Percentiles rank a stretch among this genome's conserved stretches.
phyloP scores from a whole-genome alignment of 176 grass and related monocot genomes.

The Lolium rigidum region DNA sequence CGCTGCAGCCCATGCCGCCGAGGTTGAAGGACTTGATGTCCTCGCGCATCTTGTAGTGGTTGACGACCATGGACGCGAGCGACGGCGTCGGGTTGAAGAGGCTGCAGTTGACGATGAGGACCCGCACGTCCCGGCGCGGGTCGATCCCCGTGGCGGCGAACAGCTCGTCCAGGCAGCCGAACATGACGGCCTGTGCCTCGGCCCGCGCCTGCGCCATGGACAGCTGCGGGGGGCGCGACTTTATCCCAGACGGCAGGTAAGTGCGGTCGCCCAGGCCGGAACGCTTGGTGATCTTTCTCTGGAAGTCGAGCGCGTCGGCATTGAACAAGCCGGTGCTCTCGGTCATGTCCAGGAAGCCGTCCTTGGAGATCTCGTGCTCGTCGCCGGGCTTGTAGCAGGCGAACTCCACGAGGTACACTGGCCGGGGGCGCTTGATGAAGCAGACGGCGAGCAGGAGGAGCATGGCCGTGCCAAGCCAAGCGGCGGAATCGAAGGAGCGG shows the following conservation, averaged over 20 bases:
- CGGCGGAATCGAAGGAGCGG: not conserved
- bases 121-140: not conserved
- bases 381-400: constrained; percentile 6
- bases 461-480: not conserved
- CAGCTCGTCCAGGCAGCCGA: constrained; percentile 3
- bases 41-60: constrained; percentile 14
- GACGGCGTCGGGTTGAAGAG: constrained; percentile 63
- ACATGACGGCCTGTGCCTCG: constrained; percentile 4
- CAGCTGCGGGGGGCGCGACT: not conserved
- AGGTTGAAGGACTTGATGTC: constrained; percentile 4
- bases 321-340: constrained; percentile 2
- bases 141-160: constrained; percentile 2
- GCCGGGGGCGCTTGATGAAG: not conserved
- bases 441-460: not conserved
- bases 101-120: constrained; percentile 65
- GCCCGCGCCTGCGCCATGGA: not conserved
- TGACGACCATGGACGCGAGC: constrained; percentile 26
- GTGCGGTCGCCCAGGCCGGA: not conserved
- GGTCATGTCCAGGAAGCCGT: not conserved
- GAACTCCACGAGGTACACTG: constrained; percentile 19
- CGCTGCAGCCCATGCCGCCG: constrained; percentile 10
- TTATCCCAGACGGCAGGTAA: not conserved
- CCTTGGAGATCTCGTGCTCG: constrained; percentile 10
- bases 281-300: constrained; percentile 15
- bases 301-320: not conserved